Conservation (phyloP, 140 eudicot species). For the Cichorium intybus region DNA sequence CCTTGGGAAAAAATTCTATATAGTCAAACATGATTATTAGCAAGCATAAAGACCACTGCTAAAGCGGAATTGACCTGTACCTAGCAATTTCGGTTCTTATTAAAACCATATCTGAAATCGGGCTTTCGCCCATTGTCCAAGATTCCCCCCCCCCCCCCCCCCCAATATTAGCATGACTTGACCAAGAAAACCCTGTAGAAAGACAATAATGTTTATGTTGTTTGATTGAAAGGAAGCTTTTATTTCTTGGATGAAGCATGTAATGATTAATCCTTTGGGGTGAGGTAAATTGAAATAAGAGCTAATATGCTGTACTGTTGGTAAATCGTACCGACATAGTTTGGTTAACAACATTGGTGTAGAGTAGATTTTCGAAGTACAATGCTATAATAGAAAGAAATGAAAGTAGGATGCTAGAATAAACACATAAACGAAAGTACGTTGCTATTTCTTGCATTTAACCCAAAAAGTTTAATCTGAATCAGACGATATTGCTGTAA, state of each 20-base stretch:
- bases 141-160: no score
- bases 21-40: not conserved
- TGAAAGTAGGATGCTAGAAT: no score
- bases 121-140: no score
- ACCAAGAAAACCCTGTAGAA: not conserved
- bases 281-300: not conserved
- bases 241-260: no score
- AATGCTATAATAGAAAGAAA: no score
- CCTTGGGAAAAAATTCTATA: not conserved
- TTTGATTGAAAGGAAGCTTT: not conserved
- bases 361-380: no score
- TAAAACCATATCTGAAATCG: no score
- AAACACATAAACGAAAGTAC: no score
- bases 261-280: not conserved
- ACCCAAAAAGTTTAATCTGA: no score
- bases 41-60: not conserved
- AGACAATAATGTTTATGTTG: not conserved
- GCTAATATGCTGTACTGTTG: not conserved
- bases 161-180: not conserved
- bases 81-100: not conserved
- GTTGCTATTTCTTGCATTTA: no score
- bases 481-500: no score
- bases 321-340: not conserved
- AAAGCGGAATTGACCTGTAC: constrained; percentile 12
- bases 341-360: not conserved